Evolutionary conservation across 345 rosid species (phyloP), one percentile per base, ranked within the genome.

Genomic region (Abelmoschus esculentus): DNA sequence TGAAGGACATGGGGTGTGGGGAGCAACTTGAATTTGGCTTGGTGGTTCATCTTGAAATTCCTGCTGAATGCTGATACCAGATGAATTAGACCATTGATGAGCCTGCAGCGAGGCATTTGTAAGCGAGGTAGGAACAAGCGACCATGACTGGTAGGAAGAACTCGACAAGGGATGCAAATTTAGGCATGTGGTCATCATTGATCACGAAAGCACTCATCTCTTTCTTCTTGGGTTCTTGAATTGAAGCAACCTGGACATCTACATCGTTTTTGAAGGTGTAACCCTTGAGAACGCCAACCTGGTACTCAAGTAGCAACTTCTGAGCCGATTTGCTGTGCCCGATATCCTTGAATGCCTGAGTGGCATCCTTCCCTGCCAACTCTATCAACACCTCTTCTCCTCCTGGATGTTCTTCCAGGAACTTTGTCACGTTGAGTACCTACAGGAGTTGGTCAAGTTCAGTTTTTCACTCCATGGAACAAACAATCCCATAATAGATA

Each of bases 341-440:
- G 15, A 85, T 68, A 10, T 76, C 84, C 34, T 66, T 49, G 69
- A 83, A 87, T 53, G 74, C 84, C 83, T 79, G 81, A 1, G 79
- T 82, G 54, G 85, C 85, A 56, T 85, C 86, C 59, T 80, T 85
- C 52, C 92, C 89, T 6, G 92, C 85, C 1, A 34, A 61, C 74
- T 87, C 87, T 38, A 87, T 3, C 56, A 85, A 44, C 84, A 81
- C 88, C 70, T 82, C 92, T 31, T 82, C 89, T 56, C 88, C 90
- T 32, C 88, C 88, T 0, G 92, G 92, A 75, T 86, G 92, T 58
- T 81, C 88, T 54, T 79, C 86, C 78, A 82, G 70, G 75, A 85
- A 84, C 50, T 66, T 77, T 32, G 87, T 79, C 74, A 82, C 86
- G 50, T 83, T 67, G 71, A 83, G 69, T 15, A 85, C 87, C 89